Conservation (phyloP, 1,139 yeast species). For the Taphrina wiesneri region DNA sequence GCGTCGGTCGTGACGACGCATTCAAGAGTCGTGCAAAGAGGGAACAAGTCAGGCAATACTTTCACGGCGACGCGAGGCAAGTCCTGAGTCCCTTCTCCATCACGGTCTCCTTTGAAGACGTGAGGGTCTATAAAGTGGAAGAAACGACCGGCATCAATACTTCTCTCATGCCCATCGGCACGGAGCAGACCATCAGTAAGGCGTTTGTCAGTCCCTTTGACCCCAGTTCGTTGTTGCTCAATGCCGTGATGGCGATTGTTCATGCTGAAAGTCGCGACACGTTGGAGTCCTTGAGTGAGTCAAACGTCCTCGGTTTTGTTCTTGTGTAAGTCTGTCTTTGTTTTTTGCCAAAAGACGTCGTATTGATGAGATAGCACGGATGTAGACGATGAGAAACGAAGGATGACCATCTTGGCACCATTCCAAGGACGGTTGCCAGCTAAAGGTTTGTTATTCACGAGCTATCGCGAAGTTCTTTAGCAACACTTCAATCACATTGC, state of each 20-base stretch:
- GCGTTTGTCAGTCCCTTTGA: slow-evolving; percentile 49
- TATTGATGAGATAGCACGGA: slow-evolving; percentile 48
- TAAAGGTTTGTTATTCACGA: slow-evolving; percentile 65
- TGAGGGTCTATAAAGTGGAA: slow-evolving; percentile 57
- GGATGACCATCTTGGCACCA: slow-evolving; percentile 73
- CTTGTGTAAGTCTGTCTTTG: slow-evolving; percentile 44
- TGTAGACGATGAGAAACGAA: slow-evolving; percentile 69
- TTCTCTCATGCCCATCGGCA: slow-evolving; percentile 51
- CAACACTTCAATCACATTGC: neutral
- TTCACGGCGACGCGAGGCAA: slow-evolving; percentile 71
- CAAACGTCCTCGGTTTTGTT: slow-evolving; percentile 68
- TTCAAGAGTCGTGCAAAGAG: slow-evolving; percentile 72
- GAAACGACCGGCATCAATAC: slow-evolving; percentile 42
- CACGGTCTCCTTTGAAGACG: slow-evolving; percentile 55
- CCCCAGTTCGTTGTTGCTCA: slow-evolving; percentile 63
- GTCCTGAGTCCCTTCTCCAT: slow-evolving; percentile 76
- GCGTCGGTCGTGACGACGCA: slow-evolving; percentile 70
- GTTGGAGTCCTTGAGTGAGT: slow-evolving; percentile 54
- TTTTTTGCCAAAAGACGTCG: neutral
- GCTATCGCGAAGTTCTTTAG: slow-evolving; percentile 50
- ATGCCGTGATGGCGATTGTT: slow-evolving; percentile 70
- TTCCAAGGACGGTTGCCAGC: slow-evolving; percentile 82
- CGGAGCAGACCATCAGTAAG: slow-evolving; percentile 39
- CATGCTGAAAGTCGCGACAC: slow-evolving; percentile 61
- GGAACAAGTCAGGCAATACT: slow-evolving; percentile 77